Evolutionary conservation across 2,329 filamentous ascomycete genomes (phyloP), one percentile per base, ranked within the genome.

Genomic region (Seiridium unicorne): DNA sequence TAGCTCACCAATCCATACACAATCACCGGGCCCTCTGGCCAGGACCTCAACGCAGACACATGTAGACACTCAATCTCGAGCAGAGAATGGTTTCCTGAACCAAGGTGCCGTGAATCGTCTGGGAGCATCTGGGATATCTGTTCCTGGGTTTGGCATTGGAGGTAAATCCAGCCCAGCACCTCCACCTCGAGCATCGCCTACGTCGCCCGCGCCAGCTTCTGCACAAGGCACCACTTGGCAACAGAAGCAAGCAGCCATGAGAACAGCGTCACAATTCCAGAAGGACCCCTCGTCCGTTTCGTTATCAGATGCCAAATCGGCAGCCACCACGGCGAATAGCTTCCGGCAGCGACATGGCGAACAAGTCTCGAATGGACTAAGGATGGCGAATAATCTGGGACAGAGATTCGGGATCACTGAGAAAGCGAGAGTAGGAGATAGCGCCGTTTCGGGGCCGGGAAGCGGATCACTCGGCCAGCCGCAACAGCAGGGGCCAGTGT

Each of bases 101-200:
- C 77, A 81, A 67, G 84, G 81, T 4, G 88, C 92, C 4, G 72
- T 89, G 59, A 81, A 77, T 60, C 83, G 91, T 47, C 80, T 97
- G 7, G 85, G 88, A 9, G 83, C 86, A 44, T 88, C 91, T 1
- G 93, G 93, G 1, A 81, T 97, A 5, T 90, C 88, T 0, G 91
- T 97, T 0, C 89, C 92, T 0, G 89, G 84, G 0, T 79, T 97
- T 3, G 90, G 90, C 4, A 96, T 96, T 62, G 62, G 60, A 9
- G 48, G 86, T 3, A 72, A 55, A 36, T 61, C 71, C 18, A 36
- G 65, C 60, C 57, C 66, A 40, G 57, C 59, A 67, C 69, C 65
- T 64, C 62, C 68, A 66, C 70, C 64, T 60, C 69, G 18, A 4
- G 59, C 40, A 62, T 10, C 61, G 51, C 32, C 42, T 60, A 62